Base-by-base conservation (phyloP, 2,329 filamentous ascomycete species). In the Fusarium sp. region DNA sequence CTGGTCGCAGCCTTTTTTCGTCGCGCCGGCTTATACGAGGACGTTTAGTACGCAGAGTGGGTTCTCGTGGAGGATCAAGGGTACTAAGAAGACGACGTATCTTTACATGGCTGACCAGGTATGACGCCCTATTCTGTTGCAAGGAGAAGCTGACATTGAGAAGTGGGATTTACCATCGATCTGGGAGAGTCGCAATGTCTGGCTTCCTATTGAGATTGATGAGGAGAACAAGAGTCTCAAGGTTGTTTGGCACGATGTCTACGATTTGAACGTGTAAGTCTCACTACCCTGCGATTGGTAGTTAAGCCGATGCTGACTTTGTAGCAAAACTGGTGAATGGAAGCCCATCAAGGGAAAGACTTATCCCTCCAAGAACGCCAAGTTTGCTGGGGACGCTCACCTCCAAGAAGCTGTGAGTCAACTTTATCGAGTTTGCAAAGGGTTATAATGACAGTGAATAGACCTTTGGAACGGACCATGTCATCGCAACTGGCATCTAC, bases 161-260 rank as follows among this genome's bases (percentile, higher is more conserved):
- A 19, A 79, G 78, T 87, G 86, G 86, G 86, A 87, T 66, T 80
- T 82, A 0, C 84, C 85, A 56, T 86, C 85, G 0, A 80, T 88
- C 1, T 88, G 86, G 86, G 86, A 88, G 63, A 86, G 83, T 44
- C 81, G 87, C 8, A 88, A 88, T 64, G 87, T 88, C 54, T 89
- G 87, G 87, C 81, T 88, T 0, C 87, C 87, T 0, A 79, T 88
- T 2, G 80, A 83, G 4, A 84, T 88, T n/a, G 82, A 88, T 25
- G 87, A 88, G 46, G 77, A 81, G 2, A 83, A 85, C 57, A 85
- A 86, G 44, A 83, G 81, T 0, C 79, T 88, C 7, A 76, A 84
- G 7, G 72, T 88, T 1, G 78, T 83, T 3, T 88, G 87, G 87
- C 80, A 88, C 60, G 86, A 89, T 41, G 78, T 88, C 9, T 89